These are phyloP conservation scores for Nitzschia sp. DNA, from an alignment of 108 stramenopile species.

Conservation along the genomic window DNA sequence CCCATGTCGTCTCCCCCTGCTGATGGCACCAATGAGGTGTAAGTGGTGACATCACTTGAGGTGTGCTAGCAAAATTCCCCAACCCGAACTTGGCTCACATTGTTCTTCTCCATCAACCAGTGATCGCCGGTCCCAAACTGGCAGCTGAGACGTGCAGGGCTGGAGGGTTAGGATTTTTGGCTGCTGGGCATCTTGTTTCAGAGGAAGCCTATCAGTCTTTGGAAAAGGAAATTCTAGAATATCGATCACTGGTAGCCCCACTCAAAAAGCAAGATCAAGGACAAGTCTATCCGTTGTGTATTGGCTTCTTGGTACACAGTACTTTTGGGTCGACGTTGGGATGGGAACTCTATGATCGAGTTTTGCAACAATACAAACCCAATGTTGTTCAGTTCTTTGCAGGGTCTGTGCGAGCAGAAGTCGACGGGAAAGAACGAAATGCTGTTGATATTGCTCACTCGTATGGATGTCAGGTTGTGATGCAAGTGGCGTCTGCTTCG, in stretches of 20 bases:
- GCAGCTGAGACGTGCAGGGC: conserved; percentile 64
- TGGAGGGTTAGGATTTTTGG: conserved; percentile 73
- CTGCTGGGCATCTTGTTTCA: conserved; percentile 64
- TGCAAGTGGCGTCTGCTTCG: conserved; percentile 63
- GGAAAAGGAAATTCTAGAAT: conserved; percentile 55
- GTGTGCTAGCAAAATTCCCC: too few relatives aligned
- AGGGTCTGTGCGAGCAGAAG: conserved; percentile 41
- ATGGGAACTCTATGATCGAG: conserved; percentile 49
- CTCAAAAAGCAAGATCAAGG: not conserved
- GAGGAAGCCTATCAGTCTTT: conserved; percentile 21
- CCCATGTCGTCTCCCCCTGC: conserved; percentile 53
- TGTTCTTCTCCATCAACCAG: conserved; percentile 13
- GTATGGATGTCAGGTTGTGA: conserved; percentile 55
- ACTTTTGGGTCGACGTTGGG: conserved; percentile 44
- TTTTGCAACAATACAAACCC: conserved; percentile 54
- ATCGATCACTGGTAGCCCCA: conserved; percentile 15
- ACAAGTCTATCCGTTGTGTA: conserved; percentile 35
- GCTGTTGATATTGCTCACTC: conserved; percentile 63
- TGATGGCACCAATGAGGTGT: conserved; percentile 73
- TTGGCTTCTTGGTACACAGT: conserved; percentile 71
- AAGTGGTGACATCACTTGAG: not conserved
- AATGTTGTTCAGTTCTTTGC: conserved; percentile 73
- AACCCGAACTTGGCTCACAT: not conserved
- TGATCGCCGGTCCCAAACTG: conserved; percentile 57
- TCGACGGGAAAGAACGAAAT: conserved; percentile 1